Evolutionary conservation across 1,284 basidiomycete genomes (phyloP).

Genomic region (Sutorius eximius): DNA sequence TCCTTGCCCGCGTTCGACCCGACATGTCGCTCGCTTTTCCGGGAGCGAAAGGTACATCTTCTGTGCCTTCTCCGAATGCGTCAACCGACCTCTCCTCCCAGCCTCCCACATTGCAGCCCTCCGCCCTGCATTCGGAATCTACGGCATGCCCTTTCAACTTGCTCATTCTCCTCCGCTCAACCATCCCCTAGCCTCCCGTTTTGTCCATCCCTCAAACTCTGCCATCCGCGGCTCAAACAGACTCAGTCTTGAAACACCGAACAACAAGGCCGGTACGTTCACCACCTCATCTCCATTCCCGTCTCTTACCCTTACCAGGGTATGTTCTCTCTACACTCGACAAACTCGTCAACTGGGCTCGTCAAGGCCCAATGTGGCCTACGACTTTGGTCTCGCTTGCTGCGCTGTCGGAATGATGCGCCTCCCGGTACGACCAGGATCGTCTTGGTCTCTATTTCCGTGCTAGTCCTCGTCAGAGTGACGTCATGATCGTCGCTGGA

Average conservation of each 20-base stretch:
- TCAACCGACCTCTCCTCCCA: background rate
- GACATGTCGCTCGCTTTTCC: slow-evolving; percentile 52
- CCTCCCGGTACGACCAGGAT: slow-evolving; percentile 98
- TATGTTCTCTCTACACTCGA: slow-evolving; percentile 96
- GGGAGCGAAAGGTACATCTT: slow-evolving; percentile 45
- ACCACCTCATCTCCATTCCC: background rate
- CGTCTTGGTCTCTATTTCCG: slow-evolving; percentile 97
- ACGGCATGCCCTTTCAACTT: slow-evolving; percentile 38
- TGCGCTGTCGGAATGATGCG: slow-evolving; percentile 99
- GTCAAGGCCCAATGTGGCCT: slow-evolving; percentile 99
- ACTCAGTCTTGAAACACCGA: slow-evolving; percentile 82
- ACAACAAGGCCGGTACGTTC: slow-evolving; percentile 82
- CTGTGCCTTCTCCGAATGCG: background rate
- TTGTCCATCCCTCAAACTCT: slow-evolving; percentile 54
- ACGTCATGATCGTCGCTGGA: slow-evolving; percentile 99
- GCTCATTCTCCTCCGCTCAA: background rate
- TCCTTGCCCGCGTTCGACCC: background rate
- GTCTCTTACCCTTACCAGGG: slow-evolving; percentile 50
- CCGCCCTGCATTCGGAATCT: slow-evolving; percentile 45
- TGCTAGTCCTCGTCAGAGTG: slow-evolving; percentile 95
- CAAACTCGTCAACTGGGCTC: slow-evolving; percentile 97
- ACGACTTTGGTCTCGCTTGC: slow-evolving; percentile 99
- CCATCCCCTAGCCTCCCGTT: slow-evolving; percentile 46
- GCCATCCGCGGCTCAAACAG: slow-evolving; percentile 80
- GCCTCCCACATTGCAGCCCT: slow-evolving; percentile 40